These are phyloP conservation scores for Cryphonectria parasitica DNA, from an alignment of 2,329 filamentous ascomycete species.

Conservation along the genomic window DNA sequence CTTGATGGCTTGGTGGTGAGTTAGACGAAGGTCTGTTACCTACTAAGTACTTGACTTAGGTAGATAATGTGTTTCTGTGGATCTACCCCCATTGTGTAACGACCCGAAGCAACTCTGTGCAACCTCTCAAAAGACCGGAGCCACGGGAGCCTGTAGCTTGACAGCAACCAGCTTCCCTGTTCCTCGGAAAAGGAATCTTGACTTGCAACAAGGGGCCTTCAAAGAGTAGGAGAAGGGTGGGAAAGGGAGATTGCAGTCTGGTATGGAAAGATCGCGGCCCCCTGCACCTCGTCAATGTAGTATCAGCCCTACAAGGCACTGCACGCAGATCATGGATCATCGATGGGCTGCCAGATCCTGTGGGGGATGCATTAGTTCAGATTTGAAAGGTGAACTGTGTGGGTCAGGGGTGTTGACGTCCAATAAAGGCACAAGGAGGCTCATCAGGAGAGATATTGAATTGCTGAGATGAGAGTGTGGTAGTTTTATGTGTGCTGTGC, in stretches of 20 bases:
- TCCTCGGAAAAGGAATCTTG: not conserved
- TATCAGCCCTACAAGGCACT: constrained; percentile 23
- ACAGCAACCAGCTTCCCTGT: not conserved
- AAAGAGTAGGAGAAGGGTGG: not conserved
- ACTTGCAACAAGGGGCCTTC: not conserved
- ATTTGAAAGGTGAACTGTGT: not conserved
- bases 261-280: not conserved
- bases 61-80: not conserved
- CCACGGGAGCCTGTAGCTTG: not conserved
- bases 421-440: not conserved
- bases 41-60: no score
- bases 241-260: not conserved
- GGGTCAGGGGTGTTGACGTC: constrained; percentile 6
- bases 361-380: constrained; percentile 26
- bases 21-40: not conserved
- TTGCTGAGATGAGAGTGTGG: not conserved
- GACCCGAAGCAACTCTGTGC: not conserved
- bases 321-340: constrained; percentile 16
- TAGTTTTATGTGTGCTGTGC: not conserved
- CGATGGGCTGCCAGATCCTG: constrained; percentile 15
- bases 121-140: not conserved
- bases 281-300: not conserved
- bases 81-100: not conserved
- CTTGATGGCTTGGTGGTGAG: not conserved
- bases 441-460: not conserved